These are phyloP conservation scores for Mycena pura DNA, from an alignment of 768 basidiomycete genomes.

Conservation along the genomic window DNA sequence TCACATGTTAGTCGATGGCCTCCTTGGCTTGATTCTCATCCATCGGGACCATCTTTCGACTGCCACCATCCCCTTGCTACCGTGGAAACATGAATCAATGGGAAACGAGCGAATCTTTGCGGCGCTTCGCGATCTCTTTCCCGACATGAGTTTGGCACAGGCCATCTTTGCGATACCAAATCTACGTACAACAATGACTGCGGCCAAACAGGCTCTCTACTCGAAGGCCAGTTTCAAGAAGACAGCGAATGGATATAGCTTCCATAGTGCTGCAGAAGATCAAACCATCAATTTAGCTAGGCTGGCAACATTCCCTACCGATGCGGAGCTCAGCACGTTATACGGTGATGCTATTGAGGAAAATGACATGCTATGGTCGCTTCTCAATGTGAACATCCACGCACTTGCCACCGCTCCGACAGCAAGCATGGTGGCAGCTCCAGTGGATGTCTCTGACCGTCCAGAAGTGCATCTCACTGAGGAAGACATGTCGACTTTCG, in stretches of 20 bases:
- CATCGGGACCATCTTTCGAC: conserved; percentile 2
- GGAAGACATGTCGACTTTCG: neutral
- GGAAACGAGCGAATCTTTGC: conserved; percentile 3
- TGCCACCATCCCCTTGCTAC: neutral
- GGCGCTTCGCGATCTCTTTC: neutral
- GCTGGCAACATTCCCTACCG: neutral
- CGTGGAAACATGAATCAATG: conserved; percentile 4
- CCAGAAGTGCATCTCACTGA: neutral
- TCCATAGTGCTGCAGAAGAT: neutral
- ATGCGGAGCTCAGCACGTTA: neutral
- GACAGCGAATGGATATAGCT: neutral
- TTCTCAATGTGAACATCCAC: neutral
- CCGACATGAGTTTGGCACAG: conserved; percentile 6
- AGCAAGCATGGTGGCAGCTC: neutral
- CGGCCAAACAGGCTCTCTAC: neutral
- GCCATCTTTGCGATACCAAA: neutral
- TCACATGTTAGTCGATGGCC: conserved; percentile 1
- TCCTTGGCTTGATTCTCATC: conserved; percentile 3
- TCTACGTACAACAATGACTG: neutral
- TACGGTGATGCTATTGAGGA: neutral
- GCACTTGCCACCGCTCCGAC: neutral
- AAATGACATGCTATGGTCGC: neutral
- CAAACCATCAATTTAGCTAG: neutral
- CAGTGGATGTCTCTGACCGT: neutral
- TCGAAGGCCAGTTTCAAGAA: neutral